Percentiles rank a stretch among this genome's conserved stretches.
Conservation (phyloP, 441 rosid genomes). For the Mallotus japonicus region DNA sequence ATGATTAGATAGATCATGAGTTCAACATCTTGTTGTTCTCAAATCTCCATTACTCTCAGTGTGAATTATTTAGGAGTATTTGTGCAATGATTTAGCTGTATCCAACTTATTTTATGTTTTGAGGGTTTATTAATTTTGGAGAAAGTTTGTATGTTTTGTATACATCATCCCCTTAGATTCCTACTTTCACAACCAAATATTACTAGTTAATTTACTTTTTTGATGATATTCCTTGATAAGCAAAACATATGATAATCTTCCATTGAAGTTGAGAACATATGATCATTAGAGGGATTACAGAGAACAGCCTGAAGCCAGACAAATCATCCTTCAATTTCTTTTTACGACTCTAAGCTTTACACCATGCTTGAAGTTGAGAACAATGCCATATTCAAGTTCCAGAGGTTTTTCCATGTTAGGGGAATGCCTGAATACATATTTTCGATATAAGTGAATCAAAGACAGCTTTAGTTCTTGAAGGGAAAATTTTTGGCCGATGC, state of each 20-base stretch:
- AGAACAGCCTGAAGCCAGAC: not conserved
- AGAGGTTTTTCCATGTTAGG: constrained; percentile 77
- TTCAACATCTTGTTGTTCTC: constrained; percentile 72
- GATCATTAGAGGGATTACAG: not conserved
- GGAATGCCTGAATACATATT: constrained; percentile 64
- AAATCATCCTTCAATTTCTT: constrained; percentile 42
- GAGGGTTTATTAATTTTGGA: constrained; percentile 10
- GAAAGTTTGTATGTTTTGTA: constrained; percentile 21
- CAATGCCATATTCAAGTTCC: constrained; percentile 71
- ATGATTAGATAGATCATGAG: constrained; percentile 28
- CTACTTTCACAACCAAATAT: not conserved
- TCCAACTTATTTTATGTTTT: not conserved
- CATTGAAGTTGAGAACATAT: not conserved
- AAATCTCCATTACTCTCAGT: constrained; percentile 4
- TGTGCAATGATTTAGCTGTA: constrained; percentile 25
- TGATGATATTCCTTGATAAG: not conserved
- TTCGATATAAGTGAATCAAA: constrained; percentile 62
- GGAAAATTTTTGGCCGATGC: constrained; percentile 84
- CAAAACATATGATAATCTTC: not conserved
- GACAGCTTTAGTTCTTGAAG: constrained; percentile 75
- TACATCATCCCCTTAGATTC: not conserved
- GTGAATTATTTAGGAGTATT: constrained; percentile 20
- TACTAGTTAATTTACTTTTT: not conserved
- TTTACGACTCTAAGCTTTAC: constrained; percentile 64
- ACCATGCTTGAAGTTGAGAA: constrained; percentile 81